These are phyloP conservation scores for Mortierella sp. DNA, from an alignment of 371 early-diverging fungal genomes.

Conservation along the genomic window DNA sequence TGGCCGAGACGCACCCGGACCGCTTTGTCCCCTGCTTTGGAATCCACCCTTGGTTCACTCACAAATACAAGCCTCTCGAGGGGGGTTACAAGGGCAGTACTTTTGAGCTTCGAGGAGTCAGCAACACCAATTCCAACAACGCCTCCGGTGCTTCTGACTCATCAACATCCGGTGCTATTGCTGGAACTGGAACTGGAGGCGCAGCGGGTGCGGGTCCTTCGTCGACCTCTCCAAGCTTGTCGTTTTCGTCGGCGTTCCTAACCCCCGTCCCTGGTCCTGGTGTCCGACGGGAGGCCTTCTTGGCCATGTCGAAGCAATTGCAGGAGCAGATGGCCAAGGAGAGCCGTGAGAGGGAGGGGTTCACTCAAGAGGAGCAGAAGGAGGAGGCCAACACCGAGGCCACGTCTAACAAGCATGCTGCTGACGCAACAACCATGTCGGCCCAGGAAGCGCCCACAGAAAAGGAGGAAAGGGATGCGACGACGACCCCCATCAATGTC, in stretches of 20 bases:
- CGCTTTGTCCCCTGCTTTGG: conserved; percentile 69
- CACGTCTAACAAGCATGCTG: neutral
- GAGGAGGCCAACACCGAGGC: neutral
- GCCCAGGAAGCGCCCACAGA: neutral
- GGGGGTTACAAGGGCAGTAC: conserved; percentile 4
- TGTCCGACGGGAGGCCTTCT: conserved; percentile 29
- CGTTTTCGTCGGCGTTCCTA: conserved; percentile 31
- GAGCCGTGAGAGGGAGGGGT: neutral
- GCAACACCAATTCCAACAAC: neutral
- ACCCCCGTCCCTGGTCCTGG: conserved; percentile 27
- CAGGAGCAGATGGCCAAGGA: conserved; percentile 48
- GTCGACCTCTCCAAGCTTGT: conserved; percentile 18
- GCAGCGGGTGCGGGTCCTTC: neutral
- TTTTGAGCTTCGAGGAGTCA: conserved; percentile 30
- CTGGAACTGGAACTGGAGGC: neutral
- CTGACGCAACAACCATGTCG: neutral
- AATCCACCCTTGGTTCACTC: conserved; percentile 81
- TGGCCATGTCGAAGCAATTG: conserved; percentile 52
- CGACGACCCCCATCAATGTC: neutral
- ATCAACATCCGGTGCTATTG: too few species aligned
- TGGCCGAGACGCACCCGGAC: conserved; percentile 48
- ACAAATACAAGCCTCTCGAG: conserved; percentile 48
- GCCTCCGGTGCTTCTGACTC: neutral
- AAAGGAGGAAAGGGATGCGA: neutral
- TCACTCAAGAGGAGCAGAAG: neutral